Evolutionary conservation across 805 yeast genomes (phyloP), one percentile per base, ranked within the genome.

Genomic region (Candida pseudoglaebosa): DNA sequence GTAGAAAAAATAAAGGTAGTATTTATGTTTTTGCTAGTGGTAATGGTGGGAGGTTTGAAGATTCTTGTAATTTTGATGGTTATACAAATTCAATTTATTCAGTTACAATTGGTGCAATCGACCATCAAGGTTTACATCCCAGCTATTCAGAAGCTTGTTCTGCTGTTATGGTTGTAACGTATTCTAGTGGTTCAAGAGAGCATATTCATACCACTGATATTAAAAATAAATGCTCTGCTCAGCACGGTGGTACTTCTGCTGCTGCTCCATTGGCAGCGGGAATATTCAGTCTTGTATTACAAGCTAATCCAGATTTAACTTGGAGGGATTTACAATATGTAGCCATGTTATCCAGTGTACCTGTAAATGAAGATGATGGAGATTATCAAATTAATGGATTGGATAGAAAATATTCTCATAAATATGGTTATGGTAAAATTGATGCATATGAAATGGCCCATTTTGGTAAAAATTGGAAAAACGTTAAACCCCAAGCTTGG

Each of bases 261-360:
- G 97, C 99, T 12, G 99, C 99, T 0, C 99, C 99, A 0, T 71
- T 93, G 40, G 98, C 97, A 0, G 97, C 98, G 0, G 99, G 98
- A n/a, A 74, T 93, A 1, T 88, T 85, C 57, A 77, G 97, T 0
- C 67, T 93, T 37, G 86, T 86, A 2, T 67, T 93, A 36, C 80
- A 82, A 49, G 89, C 83, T 3, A 84, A 95, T 47, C 95, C 96
- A 1, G 73, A 82, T 4, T 73, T 93, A 39, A 85, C 96, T 0
- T 93, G 99, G 99, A 76, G 99, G 57, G 99, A 93, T 57, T 72
- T 90, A 39, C 99, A 93, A 63, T 87, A 90, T 53, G 69, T 93
- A 15, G 76, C 86, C 2, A 80, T 91, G 12, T 61, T 80, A 36
- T 73, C 86, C 18, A 81, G 96, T 0, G 75, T 76, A 14, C 82